Percentiles rank a stretch among this genome's conserved stretches.
Conservation (phyloP, 305 asterid species). For the Coffea humblotiana region DNA sequence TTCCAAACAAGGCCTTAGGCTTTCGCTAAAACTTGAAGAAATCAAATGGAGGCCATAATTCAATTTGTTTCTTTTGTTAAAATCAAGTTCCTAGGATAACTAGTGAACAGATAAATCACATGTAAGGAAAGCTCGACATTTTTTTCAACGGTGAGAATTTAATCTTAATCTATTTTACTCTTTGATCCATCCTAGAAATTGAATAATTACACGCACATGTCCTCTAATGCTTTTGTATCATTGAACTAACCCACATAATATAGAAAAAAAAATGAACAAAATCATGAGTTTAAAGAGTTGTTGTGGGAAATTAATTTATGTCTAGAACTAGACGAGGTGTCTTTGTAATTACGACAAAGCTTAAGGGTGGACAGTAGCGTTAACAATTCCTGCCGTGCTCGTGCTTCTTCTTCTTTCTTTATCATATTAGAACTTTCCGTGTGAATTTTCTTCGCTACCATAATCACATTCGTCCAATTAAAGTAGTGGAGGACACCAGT, state of each 20-base stretch:
- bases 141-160: too few species aligned
- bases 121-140: too few species aligned
- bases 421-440: neutral
- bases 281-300: neutral
- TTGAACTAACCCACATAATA: neutral
- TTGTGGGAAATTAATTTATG: neutral
- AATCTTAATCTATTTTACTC: too few species aligned
- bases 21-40: neutral
- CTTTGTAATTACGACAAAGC: neutral
- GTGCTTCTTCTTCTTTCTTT: neutral
- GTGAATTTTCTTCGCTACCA: neutral
- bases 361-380: neutral
- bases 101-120: neutral
- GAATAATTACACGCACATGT: neutral
- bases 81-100: too few species aligned
- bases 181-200: too few species aligned
- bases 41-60: neutral
- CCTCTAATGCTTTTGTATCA: neutral
- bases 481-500: slow-evolving; percentile 4
- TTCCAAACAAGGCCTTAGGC: too few species aligned
- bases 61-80: neutral
- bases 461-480: slow-evolving; percentile 14
- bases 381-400: too few species aligned
- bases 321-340: neutral
- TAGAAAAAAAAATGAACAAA: too few species aligned